Evolutionary conservation across 2,329 filamentous ascomycete genomes (phyloP).

Genomic region (Trichoderma endophyticum): DNA sequence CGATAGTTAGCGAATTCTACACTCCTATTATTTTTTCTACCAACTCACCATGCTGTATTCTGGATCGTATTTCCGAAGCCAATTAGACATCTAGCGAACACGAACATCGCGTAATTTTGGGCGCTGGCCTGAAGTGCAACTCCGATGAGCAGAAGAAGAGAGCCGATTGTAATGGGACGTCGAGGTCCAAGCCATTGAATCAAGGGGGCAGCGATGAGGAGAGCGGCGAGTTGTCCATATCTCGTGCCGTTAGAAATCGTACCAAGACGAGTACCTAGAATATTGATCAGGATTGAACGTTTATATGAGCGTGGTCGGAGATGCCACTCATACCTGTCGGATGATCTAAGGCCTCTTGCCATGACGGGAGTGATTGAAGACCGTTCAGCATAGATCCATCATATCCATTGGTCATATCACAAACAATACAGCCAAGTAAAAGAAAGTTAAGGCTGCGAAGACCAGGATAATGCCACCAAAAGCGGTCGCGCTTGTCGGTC

Average conservation of each 20-base stretch:
- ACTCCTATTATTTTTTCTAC: background rate
- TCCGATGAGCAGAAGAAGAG: background rate
- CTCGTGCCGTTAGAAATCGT: slow-evolving; percentile 6
- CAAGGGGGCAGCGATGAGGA: background rate
- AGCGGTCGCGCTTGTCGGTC: slow-evolving; percentile 11
- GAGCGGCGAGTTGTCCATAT: slow-evolving; percentile 10
- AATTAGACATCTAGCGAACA: background rate
- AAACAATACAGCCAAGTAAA: slow-evolving; percentile 10
- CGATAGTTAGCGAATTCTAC: background rate
- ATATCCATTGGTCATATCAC: slow-evolving; percentile 36
- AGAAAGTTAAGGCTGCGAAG: slow-evolving; percentile 11
- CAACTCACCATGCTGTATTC: background rate
- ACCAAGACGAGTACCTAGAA: background rate
- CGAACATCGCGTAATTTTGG: background rate
- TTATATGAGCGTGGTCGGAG: background rate
- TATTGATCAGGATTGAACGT: background rate
- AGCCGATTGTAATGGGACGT: background rate
- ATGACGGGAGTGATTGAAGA: slow-evolving; percentile 41
- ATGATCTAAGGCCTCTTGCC: slow-evolving; percentile 40
- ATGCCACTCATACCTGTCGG: slow-evolving; percentile 22
- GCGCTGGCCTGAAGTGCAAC: background rate
- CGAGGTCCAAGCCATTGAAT: slow-evolving; percentile 14
- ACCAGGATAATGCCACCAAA: slow-evolving; percentile 15
- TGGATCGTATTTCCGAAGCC: background rate
- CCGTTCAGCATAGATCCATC: slow-evolving; percentile 51